Percentiles rank a stretch among this genome's conserved stretches.
Conservation (phyloP, 108 stramenopile species). For the Nannochloropsis salina region DNA sequence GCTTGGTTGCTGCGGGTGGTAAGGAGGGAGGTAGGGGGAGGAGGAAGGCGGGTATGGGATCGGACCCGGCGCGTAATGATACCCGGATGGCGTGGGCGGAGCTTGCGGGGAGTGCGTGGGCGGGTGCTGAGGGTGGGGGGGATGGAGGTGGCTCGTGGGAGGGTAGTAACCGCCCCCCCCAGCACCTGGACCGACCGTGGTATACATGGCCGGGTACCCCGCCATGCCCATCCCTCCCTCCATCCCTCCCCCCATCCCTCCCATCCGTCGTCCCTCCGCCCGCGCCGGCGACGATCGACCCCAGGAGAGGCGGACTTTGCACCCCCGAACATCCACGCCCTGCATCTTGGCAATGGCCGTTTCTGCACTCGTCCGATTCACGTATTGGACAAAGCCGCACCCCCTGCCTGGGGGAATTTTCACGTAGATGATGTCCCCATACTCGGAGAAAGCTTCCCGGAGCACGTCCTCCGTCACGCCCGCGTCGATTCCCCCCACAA, state of each 20-base stretch:
- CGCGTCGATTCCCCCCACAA: constrained; percentile 46
- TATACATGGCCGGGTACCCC: not conserved
- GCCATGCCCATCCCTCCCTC: not conserved
- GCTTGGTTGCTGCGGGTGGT: not conserved
- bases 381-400: constrained; percentile 49
- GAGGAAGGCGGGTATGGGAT: not conserved
- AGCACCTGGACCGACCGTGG: not conserved
- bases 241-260: not conserved
- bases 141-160: not conserved
- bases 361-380: constrained; percentile 48
- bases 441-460: constrained; percentile 36
- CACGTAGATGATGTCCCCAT: constrained; percentile 45
- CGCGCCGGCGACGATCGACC: constrained; percentile 27
- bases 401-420: constrained; percentile 50
- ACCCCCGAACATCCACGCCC: constrained; percentile 42
- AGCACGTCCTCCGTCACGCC: constrained; percentile 48
- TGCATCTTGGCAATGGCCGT: constrained; percentile 51
- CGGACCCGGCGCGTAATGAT: not conserved
- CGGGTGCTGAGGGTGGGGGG: not conserved
- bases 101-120: not conserved
- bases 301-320: constrained; percentile 48
- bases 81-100: not conserved
- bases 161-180: not conserved
- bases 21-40: not conserved
- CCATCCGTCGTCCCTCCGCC: not conserved